phyloP scores from a whole-genome alignment of 2,329 filamentous ascomycete genomes.

The Talaromyces sp. region DNA sequence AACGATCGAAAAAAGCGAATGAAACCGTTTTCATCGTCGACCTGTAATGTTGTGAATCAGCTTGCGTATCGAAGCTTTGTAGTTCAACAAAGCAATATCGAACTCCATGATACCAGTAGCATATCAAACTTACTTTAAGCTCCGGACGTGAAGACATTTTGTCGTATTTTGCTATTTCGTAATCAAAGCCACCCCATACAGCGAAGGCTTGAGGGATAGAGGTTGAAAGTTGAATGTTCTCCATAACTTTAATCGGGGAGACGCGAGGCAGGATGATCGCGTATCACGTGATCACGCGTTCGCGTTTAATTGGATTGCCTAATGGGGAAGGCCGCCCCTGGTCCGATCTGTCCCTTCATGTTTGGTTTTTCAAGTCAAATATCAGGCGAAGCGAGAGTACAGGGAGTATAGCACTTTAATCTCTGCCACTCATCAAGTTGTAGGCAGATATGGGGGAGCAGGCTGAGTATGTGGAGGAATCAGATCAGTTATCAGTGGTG shows the following conservation, averaged over 20 bases:
- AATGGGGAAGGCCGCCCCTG: conserved; percentile 17
- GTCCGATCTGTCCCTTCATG: background rate
- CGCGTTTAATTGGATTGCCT: conserved; percentile 21
- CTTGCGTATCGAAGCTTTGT: background rate
- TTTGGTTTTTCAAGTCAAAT: background rate
- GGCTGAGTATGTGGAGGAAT: background rate
- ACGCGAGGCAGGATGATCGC: conserved; percentile 26
- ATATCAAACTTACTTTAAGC: conserved; percentile 55
- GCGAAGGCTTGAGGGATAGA: background rate
- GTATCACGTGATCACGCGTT: conserved; percentile 36
- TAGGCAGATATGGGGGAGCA: background rate
- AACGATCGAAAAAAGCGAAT: conserved; percentile 95
- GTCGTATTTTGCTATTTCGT: conserved; percentile 14
- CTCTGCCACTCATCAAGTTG: background rate
- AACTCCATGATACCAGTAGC: conserved; percentile 1
- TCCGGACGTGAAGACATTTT: conserved; percentile 70
- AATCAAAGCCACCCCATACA: conserved; percentile 6
- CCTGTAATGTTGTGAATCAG: conserved; percentile 48
- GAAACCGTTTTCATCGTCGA: conserved; percentile 96
- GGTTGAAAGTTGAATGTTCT: background rate
- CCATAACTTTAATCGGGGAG: conserved; percentile 17
- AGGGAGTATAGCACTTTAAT: background rate
- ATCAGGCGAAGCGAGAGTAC: no score
- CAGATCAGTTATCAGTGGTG: background rate
- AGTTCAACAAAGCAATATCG: background rate